Evolutionary conservation across 805 yeast species (phyloP).

Genomic region (Lachancea thermotolerans): DNA sequence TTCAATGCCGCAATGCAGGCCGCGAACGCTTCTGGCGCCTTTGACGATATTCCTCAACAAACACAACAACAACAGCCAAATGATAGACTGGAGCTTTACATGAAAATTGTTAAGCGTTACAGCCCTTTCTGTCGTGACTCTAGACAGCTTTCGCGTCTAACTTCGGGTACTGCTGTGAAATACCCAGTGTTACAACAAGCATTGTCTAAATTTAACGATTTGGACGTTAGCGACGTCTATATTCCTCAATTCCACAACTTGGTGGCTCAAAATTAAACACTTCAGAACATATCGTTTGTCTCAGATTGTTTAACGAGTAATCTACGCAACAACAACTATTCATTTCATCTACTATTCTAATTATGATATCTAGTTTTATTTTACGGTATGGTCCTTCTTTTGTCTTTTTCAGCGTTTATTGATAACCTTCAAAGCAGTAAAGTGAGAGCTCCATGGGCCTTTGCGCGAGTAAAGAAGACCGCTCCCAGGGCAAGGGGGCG

Average conservation of each 20-base stretch:
- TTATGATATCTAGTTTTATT: too few relatives aligned
- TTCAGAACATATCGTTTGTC: background rate
- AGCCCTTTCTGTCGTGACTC: slow-evolving; percentile 42
- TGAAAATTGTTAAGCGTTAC: slow-evolving; percentile 47
- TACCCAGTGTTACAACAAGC: slow-evolving; percentile 36
- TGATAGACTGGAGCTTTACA: slow-evolving; percentile 47
- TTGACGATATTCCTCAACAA: slow-evolving; percentile 26
- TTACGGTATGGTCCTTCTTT: too few relatives aligned
- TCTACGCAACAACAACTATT: too few relatives aligned
- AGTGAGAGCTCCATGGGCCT: slow-evolving; percentile 18
- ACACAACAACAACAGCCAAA: slow-evolving; percentile 19
- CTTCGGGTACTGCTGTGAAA: slow-evolving; percentile 40
- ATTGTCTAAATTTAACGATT: slow-evolving; percentile 33
- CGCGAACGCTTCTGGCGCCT: slow-evolving; percentile 35
- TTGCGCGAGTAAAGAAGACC: slow-evolving; percentile 21
- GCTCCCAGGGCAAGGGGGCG: background rate
- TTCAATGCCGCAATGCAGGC: slow-evolving; percentile 35
- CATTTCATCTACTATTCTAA: too few relatives aligned
- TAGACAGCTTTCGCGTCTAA: slow-evolving; percentile 40
- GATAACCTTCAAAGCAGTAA: too few relatives aligned
- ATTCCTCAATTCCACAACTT: slow-evolving; percentile 35
- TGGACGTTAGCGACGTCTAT: slow-evolving; percentile 35
- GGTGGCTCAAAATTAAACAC: background rate
- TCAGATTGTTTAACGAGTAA: too few relatives aligned
- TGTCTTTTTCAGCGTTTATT: too few relatives aligned